phyloP scores from a whole-genome alignment of 306 rosid species.

The Trifolium pratense region DNA sequence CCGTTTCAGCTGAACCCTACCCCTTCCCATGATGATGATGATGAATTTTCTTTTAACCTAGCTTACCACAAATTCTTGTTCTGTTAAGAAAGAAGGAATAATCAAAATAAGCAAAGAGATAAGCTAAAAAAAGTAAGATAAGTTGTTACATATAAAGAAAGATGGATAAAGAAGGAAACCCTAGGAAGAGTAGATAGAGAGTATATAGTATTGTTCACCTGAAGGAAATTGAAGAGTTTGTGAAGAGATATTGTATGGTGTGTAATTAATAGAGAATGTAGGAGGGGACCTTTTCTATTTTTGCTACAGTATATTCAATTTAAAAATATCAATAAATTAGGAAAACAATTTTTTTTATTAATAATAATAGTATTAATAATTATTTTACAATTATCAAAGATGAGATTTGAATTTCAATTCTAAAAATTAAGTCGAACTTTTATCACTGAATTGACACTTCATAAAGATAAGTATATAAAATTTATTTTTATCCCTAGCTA shows the following conservation, averaged over 20 bases:
- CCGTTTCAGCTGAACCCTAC: slow-evolving; percentile 81
- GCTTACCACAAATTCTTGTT: neutral
- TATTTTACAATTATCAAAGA: too few species aligned
- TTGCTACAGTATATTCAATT: slow-evolving; percentile 17
- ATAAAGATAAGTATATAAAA: too few species aligned
- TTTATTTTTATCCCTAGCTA: too few species aligned
- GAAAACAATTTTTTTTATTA: too few species aligned
- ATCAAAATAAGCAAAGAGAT: slow-evolving; percentile 8
- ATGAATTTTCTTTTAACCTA: neutral
- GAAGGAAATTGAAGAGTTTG: neutral
- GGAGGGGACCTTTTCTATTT: slow-evolving; percentile 47
- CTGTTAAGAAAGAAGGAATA: neutral
- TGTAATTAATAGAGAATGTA: slow-evolving; percentile 21
- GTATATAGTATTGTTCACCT: slow-evolving; percentile 19
- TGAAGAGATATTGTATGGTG: neutral
- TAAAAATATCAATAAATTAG: too few species aligned
- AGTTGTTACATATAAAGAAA: slow-evolving; percentile 27
- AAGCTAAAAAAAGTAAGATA: neutral
- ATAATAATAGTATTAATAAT: too few species aligned
- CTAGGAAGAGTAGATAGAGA: slow-evolving; percentile 37
- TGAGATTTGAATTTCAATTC: too few species aligned
- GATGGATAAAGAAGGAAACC: slow-evolving; percentile 48
- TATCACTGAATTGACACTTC: too few species aligned
- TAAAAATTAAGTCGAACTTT: too few species aligned
- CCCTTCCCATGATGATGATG: slow-evolving; percentile 65